Base-by-base conservation (phyloP, 805 yeast species). In the Metahyphopichia silvanorum region DNA sequence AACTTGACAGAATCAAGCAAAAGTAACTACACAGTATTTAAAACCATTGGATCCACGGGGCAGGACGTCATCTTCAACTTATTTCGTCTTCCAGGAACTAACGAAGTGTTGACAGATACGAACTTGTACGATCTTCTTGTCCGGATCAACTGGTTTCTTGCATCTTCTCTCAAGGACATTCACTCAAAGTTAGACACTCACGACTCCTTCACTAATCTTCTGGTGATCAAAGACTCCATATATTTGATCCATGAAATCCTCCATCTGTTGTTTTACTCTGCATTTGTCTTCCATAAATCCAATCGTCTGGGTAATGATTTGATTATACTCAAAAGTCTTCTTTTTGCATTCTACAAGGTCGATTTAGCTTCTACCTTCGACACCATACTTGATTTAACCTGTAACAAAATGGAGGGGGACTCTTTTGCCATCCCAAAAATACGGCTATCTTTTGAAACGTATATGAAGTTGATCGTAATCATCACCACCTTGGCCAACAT, bases 211-310 rank as follows among this genome's bases (percentile, higher is more conserved):
- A 28, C 25, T 13, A 30, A 42, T 25, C 36, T 58, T 29, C 26
- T 27, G 5, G 35, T 51, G 11, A 40, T 59, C 6, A 57, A 57
- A 33, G 62, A 58, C 26, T 38, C 44, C 7, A 40, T 64, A 4
- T 39, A 41, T 21, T 36, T 57, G 27, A 16, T 63, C 5, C 46
- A 44, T 32, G 61, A 56, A 21, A 52, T 53, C 9, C 35, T 61
- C 32, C 39, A 38, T 13, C 35, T 50, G 5, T 32, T 55, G 9
- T 52, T 42, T 28, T 37, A 32, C 16, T 46, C 55, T 11, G n/a
- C 13, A 10, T 23, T 43, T 1, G 27, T 32, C 5, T 33, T 42
- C 23, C 46, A 45, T 13, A 32, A 41, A 8, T 39, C 37, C 11
- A 19, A 32, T 8, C 29, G 41, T 16, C 29, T 24, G 13, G 17